Conservation (phyloP, 164 flowering plant species). For the Platanus orientalis region DNA sequence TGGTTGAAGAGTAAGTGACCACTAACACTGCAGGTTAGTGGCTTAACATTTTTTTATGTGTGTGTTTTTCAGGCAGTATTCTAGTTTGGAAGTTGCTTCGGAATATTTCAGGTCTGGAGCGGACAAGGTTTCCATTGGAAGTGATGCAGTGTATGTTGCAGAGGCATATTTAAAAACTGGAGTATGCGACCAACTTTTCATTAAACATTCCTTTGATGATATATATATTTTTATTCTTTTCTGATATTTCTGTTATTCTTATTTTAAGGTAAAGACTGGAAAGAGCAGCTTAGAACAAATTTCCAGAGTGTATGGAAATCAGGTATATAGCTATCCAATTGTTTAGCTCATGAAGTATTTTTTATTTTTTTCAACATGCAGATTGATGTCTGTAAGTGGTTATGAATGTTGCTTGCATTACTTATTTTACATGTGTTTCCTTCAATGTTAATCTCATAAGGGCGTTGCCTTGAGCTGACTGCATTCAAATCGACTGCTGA, state of each 20-base stretch:
- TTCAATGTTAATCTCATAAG: too few relatives aligned
- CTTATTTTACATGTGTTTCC: too few relatives aligned
- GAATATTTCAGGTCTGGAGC: slow-evolving; percentile 99
- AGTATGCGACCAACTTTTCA: slow-evolving; percentile 34
- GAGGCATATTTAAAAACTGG: slow-evolving; percentile 78
- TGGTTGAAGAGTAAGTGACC: too few relatives aligned
- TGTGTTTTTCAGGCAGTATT: slow-evolving; percentile 53
- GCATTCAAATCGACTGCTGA: too few relatives aligned
- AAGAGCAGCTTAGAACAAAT: slow-evolving; percentile 91
- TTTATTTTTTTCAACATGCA: too few relatives aligned
- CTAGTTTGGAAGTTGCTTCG: slow-evolving; percentile 95
- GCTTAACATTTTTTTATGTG: too few relatives aligned
- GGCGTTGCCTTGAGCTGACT: too few relatives aligned
- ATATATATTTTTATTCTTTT: not conserved
- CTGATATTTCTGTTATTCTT: slow-evolving; percentile 11
- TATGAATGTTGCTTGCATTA: too few relatives aligned
- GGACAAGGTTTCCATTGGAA: slow-evolving; percentile 94
- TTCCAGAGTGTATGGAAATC: slow-evolving; percentile 91
- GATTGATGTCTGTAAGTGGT: too few relatives aligned
- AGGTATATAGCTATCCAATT: slow-evolving; percentile 42
- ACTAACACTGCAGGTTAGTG: too few relatives aligned
- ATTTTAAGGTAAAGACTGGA: slow-evolving; percentile 76
- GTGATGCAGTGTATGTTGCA: slow-evolving; percentile 96
- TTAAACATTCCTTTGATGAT: not conserved
- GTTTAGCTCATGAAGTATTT: not conserved